phyloP scores from a whole-genome alignment of 2,329 filamentous ascomycete species.

The Aureobasidium sp. region DNA sequence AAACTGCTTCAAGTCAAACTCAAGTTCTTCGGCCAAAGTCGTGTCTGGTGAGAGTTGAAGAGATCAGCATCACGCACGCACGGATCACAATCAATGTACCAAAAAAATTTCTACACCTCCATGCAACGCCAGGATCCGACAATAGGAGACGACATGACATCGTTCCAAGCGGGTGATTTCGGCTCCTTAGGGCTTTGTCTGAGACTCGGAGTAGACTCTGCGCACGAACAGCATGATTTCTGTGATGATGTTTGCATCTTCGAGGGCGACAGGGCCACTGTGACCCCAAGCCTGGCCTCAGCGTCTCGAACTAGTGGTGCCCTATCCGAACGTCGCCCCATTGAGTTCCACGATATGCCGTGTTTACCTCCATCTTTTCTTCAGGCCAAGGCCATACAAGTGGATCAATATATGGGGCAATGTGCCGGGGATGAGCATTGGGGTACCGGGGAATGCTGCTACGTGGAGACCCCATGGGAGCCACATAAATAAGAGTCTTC shows the following conservation, averaged over 20 bases:
- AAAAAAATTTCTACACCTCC: neutral
- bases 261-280: neutral
- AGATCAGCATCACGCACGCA: slow-evolving; percentile 1
- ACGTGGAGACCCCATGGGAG: slow-evolving; percentile 7
- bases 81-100: neutral
- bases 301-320: neutral
- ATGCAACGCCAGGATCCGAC: neutral
- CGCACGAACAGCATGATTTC: neutral
- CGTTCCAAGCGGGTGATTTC: neutral
- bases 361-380: slow-evolving; percentile 14
- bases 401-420: slow-evolving; percentile 7
- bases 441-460: neutral
- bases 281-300: neutral
- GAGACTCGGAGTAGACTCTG: neutral
- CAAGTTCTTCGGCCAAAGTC: neutral
- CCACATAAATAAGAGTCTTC: slow-evolving; percentile 8
- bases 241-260: neutral
- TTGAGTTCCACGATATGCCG: neutral
- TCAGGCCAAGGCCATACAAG: neutral
- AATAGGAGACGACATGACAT: neutral
- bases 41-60: neutral
- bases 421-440: neutral
- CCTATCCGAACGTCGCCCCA: slow-evolving; percentile 5
- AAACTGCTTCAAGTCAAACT: no score
- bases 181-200: neutral